These are phyloP conservation scores for Aspergillus sclerotioniger DNA, from an alignment of 495 filamentous ascomycete genomes.

Conservation along the genomic window DNA sequence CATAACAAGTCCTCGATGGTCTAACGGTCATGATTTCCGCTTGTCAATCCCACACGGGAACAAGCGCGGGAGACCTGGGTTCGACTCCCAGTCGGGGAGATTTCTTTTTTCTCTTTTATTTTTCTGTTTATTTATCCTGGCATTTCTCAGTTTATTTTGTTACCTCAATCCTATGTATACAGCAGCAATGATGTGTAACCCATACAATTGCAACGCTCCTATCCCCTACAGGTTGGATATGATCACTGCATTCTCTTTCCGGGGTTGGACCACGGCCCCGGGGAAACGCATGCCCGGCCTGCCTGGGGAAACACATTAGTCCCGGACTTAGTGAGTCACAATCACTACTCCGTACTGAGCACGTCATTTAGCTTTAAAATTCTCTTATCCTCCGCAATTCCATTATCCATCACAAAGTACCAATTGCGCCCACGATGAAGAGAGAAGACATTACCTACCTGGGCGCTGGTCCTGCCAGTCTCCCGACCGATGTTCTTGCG, in stretches of 20 bases:
- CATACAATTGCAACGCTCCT: too few relatives aligned
- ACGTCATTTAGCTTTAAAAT: not conserved
- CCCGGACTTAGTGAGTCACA: constrained; percentile 1
- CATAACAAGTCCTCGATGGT: constrained; percentile 4
- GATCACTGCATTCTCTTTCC: too few relatives aligned
- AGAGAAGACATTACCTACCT: constrained; percentile 72
- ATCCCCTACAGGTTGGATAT: too few relatives aligned
- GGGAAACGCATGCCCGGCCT: too few relatives aligned
- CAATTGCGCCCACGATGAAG: constrained; percentile 18
- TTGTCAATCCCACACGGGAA: constrained; percentile 3
- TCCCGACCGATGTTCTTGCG: constrained; percentile 76
- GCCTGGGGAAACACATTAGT: too few relatives aligned
- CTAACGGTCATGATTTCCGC: constrained; percentile 10
- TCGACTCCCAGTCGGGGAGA: constrained; percentile 9
- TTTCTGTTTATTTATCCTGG: not conserved
- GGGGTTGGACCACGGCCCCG: too few relatives aligned
- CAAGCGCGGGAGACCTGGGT: constrained; percentile 9
- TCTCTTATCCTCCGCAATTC: constrained; percentile 5
- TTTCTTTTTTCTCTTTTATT: not conserved
- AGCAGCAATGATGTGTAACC: too few relatives aligned
- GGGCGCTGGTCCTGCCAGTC: constrained; percentile 80
- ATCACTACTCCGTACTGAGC: not conserved
- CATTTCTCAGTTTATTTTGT: too few relatives aligned
- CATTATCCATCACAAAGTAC: constrained; percentile 1
- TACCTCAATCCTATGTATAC: too few relatives aligned